phyloP scores from a whole-genome alignment of 2,329 filamentous ascomycete species.

The Aspergillus felis region DNA sequence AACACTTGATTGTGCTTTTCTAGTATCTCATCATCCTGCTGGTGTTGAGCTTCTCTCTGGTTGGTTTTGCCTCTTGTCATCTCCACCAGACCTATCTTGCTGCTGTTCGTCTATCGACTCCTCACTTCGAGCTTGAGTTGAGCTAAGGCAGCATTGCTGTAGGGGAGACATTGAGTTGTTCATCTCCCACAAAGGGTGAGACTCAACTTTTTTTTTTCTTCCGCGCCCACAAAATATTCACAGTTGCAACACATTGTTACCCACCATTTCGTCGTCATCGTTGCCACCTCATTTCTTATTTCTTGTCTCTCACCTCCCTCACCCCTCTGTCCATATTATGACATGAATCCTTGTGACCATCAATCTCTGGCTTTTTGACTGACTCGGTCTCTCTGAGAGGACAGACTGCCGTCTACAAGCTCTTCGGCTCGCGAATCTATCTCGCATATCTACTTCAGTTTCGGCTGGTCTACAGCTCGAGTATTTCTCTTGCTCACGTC shows the following conservation, averaged over 20 bases:
- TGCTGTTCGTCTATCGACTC: background rate
- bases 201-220: constrained; percentile 8
- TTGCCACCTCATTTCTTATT: constrained; percentile 1
- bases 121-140: background rate
- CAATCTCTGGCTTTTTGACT: constrained; percentile 5
- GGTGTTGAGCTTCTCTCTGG: constrained; percentile 6
- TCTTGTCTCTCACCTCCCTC: background rate
- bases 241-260: constrained; percentile 10
- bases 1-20: constrained; percentile 40
- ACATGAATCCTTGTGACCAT: background rate
- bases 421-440: background rate
- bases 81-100: constrained; percentile 3
- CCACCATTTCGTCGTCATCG: constrained; percentile 11
- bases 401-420: constrained; percentile 25
- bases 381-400: constrained; percentile 3
- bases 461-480: constrained; percentile 23
- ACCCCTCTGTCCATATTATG: background rate
- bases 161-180: constrained; percentile 98
- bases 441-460: constrained; percentile 11
- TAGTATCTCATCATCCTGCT: constrained; percentile 12
- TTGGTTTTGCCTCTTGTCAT: constrained; percentile 5
- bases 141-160: constrained; percentile 23
- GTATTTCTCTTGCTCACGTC: constrained; percentile 24
- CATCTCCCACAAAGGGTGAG: constrained; percentile 73
- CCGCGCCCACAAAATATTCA: constrained; percentile 1